A percentile compares a stretch with the other conserved stretches of the same genome.
These are phyloP conservation scores for Saccharomyces hybrid DNA, from an alignment of 1,139 yeast genomes.

Conservation along the genomic window DNA sequence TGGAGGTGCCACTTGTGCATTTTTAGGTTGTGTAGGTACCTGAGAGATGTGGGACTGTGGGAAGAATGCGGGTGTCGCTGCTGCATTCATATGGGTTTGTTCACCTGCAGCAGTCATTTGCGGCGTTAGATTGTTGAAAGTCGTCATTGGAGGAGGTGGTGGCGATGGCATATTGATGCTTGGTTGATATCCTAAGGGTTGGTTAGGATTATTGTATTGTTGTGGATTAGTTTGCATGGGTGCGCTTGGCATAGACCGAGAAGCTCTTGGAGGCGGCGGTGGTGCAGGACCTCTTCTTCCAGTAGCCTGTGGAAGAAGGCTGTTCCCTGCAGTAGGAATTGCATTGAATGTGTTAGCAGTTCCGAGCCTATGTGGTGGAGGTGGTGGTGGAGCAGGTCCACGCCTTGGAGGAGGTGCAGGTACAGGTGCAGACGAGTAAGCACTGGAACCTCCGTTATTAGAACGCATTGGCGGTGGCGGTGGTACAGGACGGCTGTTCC, in stretches of 20 bases:
- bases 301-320: background rate
- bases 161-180: constrained; percentile 10
- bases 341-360: background rate
- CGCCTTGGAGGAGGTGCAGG: constrained; percentile 32
- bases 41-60: constrained; percentile 17
- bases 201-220: constrained; percentile 8
- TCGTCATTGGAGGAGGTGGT: constrained; percentile 25
- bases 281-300: constrained; percentile 20
- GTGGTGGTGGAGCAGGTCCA: constrained; percentile 24
- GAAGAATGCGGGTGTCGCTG: constrained; percentile 1
- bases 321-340: background rate
- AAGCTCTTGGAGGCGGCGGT: constrained; percentile 21
- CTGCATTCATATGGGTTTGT: constrained; percentile 7
- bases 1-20: constrained; percentile 13
- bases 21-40: constrained; percentile 22
- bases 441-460: constrained; percentile 20
- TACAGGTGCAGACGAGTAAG: constrained; percentile 19
- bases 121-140: constrained; percentile 12
- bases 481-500: constrained; percentile 32
- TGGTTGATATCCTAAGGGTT: constrained; percentile 1
- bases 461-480: constrained; percentile 36
- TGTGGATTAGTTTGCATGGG: background rate
- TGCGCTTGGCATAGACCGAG: constrained; percentile 16
- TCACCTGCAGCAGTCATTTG: constrained; percentile 17
- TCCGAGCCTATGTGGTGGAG: constrained; percentile 16